Conservation (phyloP, 2,329 filamentous ascomycete genomes). For the Paracoccidioides lutzii region DNA sequence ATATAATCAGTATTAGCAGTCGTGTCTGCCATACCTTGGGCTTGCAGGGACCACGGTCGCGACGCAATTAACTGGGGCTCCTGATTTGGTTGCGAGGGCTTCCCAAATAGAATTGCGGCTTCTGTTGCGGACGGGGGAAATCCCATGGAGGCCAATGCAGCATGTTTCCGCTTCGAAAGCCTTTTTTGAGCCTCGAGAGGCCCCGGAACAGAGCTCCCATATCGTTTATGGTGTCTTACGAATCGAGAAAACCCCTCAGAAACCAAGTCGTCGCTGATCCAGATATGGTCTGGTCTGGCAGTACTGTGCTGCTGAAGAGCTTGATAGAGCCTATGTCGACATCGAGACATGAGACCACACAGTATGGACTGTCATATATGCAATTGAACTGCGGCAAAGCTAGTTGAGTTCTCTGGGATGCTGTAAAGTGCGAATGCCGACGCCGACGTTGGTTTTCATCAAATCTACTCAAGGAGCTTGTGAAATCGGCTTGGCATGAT, state of each 20-base stretch:
- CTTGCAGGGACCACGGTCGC: not conserved
- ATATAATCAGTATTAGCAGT: not conserved
- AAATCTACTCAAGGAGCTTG: not conserved
- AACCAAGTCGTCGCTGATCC: slow-evolving; percentile 36
- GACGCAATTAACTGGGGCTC: not conserved
- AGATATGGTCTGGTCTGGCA: slow-evolving; percentile 24
- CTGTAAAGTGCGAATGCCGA: not conserved
- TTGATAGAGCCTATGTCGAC: slow-evolving; percentile 31
- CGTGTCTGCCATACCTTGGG: not conserved
- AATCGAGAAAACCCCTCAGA: slow-evolving; percentile 37
- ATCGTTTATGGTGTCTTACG: slow-evolving; percentile 35
- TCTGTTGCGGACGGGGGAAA: slow-evolving; percentile 22
- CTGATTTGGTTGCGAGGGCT: slow-evolving; percentile 16
- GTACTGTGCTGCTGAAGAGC: slow-evolving; percentile 18
- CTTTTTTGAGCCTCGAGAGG: slow-evolving; percentile 49
- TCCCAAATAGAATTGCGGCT: slow-evolving; percentile 30
- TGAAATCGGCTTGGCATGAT: not conserved
- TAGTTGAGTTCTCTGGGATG: not conserved
- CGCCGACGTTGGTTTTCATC: not conserved
- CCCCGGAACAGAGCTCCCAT: slow-evolving; percentile 49
- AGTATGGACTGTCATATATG: slow-evolving; percentile 7
- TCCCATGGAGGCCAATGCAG: slow-evolving; percentile 29
- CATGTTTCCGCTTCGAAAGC: slow-evolving; percentile 44
- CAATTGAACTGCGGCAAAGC: not conserved
- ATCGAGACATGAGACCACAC: slow-evolving; percentile 27